Evolutionary conservation across 352 stramenopile species (phyloP).

Genomic region (Saprolegnia diclina): DNA sequence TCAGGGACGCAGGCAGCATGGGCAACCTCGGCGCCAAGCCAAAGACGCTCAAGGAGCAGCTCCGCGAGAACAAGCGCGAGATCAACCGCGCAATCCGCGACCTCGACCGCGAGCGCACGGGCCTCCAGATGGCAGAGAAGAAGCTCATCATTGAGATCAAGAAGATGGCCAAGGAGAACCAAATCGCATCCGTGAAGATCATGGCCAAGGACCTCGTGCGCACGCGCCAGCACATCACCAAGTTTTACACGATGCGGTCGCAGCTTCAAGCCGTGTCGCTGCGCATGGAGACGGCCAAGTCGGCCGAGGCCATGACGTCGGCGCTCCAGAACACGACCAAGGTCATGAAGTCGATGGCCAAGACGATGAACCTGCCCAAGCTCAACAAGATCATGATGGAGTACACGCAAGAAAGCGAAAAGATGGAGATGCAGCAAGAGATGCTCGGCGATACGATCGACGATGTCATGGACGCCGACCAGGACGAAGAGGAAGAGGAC

Average conservation of each 20-base stretch:
- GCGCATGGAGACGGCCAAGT: slow-evolving; percentile 94
- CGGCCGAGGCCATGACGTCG: slow-evolving; percentile 92
- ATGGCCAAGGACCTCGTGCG: slow-evolving; percentile 96
- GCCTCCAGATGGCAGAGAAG: slow-evolving; percentile 90
- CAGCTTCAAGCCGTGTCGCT: slow-evolving; percentile 94
- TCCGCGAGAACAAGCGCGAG: slow-evolving; percentile 97
- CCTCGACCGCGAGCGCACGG: slow-evolving; percentile 92
- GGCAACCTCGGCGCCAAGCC: slow-evolving; percentile 69
- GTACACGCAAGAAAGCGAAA: slow-evolving; percentile 97
- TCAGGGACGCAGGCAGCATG: slow-evolving; percentile 33
- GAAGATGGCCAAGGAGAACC: slow-evolving; percentile 94
- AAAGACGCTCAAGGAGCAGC: slow-evolving; percentile 83
- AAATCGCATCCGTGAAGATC: slow-evolving; percentile 96
- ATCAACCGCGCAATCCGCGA: slow-evolving; percentile 95
- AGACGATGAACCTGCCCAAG: slow-evolving; percentile 93
- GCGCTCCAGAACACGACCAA: slow-evolving; percentile 77
- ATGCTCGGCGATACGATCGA: slow-evolving; percentile 97
- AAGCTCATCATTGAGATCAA: slow-evolving; percentile 97
- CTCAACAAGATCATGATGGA: slow-evolving; percentile 99
- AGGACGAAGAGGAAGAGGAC: slow-evolving; percentile 94
- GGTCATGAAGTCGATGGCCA: slow-evolving; percentile 83
- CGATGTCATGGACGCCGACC: slow-evolving; percentile 93
- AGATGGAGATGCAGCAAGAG: slow-evolving; percentile 97
- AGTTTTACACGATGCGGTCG: slow-evolving; percentile 97
- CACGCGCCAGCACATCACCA: slow-evolving; percentile 94